Percentiles rank a stretch among this genome's conserved stretches.
Evolutionary conservation across 2,329 filamentous ascomycete species (phyloP).

Genomic region (Xylogone sp.): DNA sequence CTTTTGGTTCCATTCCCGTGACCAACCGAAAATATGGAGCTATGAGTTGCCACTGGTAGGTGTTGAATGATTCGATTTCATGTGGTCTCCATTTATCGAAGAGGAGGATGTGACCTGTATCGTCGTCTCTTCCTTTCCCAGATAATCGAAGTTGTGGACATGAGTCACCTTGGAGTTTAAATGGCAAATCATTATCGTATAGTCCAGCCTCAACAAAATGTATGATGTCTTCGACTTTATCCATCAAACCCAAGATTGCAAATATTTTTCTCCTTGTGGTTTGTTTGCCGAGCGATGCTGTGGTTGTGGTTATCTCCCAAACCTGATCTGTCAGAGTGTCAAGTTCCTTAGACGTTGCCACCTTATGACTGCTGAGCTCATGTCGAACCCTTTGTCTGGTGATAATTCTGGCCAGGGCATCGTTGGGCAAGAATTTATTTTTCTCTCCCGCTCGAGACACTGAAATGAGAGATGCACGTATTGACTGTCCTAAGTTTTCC

Average conservation of each 20-base stretch:
- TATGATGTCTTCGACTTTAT: constrained; percentile 1
- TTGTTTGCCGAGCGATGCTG: not conserved
- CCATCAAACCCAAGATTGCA: constrained; percentile 5
- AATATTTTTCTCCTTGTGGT: constrained; percentile 8
- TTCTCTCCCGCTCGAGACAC: not conserved
- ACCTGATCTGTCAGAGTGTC: not conserved
- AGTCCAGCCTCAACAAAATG: constrained; percentile 4
- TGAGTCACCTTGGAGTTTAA: not conserved
- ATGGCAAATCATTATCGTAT: constrained; percentile 4
- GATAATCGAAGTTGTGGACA: constrained; percentile 3
- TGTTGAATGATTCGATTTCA: constrained; percentile 4
- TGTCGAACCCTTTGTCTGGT: not conserved
- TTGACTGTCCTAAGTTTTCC: not conserved
- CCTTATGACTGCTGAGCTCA: not conserved
- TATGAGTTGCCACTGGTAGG: constrained; percentile 4
- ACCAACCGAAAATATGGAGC: constrained; percentile 7
- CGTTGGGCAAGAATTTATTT: not conserved
- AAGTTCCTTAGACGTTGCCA: not conserved
- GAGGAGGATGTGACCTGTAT: not conserved
- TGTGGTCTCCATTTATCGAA: constrained; percentile 4
- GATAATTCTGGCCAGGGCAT: not conserved
- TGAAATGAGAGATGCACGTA: not conserved
- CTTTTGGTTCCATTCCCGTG: not conserved
- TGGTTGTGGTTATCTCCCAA: not conserved
- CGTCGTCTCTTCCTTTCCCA: constrained; percentile 3